Evolutionary conservation across 306 rosid genomes (phyloP), one percentile per base, ranked within the genome.

Genomic region (Elaeagnus macrophylla): DNA sequence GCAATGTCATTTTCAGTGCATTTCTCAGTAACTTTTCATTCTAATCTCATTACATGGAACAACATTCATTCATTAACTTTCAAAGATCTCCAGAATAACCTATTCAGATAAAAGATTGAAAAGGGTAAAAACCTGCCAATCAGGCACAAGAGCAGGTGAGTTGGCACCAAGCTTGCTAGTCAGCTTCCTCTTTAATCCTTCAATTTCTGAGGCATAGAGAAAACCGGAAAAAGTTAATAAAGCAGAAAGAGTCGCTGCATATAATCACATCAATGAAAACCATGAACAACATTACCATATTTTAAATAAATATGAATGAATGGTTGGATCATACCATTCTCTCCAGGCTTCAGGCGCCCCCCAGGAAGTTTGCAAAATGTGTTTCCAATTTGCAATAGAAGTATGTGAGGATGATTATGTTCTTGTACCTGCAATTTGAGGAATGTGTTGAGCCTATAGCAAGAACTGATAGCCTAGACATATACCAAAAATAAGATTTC

Each of bases 311-410:
- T 46, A 48, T 43, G 3, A 12, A 35, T 5, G 42, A 14, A 51
- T 58, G 13, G 57, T 15, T 37, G 62, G 59, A 59, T 9, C 68
- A 40, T 78, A 81, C 99, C 99, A 73, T 93, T 88, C 73, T 93
- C 99, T 54, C 99, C 99, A 10, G 99, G 96, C 81, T 88, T 93
- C 67, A 93, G 77, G 36, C 99, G 90, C 17, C 99, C 99, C 37
- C 99, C 99, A 6, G 99, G 99, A 60, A 93, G 99, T 70, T 93
- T 93, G 77, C 96, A 87, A 76, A 93, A 93, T 32, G 99, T 93
- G 71, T 87, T 87, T 57, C 99, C 99, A 50, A 93, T 93, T 83
- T 93, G 96, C 66, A 93, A 69, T 53, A 93, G 96, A 54, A 93
- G 99, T 60, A 93, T 87, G 73, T 93, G 99, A 37, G 99, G 99